These are phyloP conservation scores for Chlamydomonas urium DNA, from an alignment of 139 green algal species.

Conservation along the genomic window DNA sequence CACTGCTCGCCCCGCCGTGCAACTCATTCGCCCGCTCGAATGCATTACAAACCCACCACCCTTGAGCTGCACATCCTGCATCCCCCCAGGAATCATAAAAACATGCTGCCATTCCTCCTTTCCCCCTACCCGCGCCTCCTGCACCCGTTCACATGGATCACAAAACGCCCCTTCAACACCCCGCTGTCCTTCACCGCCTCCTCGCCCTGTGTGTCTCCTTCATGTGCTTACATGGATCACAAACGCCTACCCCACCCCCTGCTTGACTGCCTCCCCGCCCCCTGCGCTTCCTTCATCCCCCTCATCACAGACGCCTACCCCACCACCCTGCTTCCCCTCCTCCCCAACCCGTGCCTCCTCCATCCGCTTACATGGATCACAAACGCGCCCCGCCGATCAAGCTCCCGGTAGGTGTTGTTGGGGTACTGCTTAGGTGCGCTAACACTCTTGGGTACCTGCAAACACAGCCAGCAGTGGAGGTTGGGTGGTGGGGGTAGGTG, in stretches of 20 bases:
- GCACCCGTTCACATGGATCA: too few species aligned
- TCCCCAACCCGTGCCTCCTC: neutral
- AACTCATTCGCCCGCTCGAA: too few species aligned
- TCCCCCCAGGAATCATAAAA: too few species aligned
- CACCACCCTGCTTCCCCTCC: neutral
- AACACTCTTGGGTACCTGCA: slow-evolving; percentile 44
- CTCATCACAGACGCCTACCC: neutral
- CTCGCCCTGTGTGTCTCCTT: too few species aligned
- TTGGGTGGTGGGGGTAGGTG: slow-evolving; percentile 2
- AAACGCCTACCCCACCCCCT: slow-evolving; percentile 65
- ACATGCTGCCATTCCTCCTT: too few species aligned
- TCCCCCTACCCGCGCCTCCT: too few species aligned
- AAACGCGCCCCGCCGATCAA: slow-evolving; percentile 69
- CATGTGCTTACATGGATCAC: slow-evolving; percentile 29
- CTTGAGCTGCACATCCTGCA: too few species aligned
- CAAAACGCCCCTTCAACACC: too few species aligned
- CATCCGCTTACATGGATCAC: slow-evolving; percentile 25
- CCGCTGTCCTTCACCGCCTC: too few species aligned
- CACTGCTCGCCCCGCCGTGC: too few species aligned
- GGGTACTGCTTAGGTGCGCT: slow-evolving; percentile 15
- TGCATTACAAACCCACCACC: too few species aligned
- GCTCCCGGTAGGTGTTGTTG: slow-evolving; percentile 32
- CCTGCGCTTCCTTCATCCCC: neutral
- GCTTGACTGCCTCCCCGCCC: neutral
- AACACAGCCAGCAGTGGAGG: slow-evolving; percentile 32